Conservation (phyloP, 345 rosid species). For the Populus euphratica region DNA sequence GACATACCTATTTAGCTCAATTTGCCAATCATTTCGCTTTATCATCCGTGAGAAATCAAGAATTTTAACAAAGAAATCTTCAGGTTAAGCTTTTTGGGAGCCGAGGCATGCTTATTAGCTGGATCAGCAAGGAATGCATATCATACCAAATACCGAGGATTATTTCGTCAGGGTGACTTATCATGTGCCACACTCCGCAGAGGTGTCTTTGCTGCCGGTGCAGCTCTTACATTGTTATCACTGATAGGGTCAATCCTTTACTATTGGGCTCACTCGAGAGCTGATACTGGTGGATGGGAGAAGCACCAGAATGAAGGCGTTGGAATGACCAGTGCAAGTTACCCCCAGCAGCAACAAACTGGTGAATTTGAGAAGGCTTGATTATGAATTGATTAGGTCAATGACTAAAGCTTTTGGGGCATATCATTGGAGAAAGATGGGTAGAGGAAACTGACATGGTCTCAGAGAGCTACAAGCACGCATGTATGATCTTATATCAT, state of each 20-base stretch:
- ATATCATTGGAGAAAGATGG: conserved; percentile 5
- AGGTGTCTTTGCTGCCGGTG: conserved; percentile 92
- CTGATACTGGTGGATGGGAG: conserved; percentile 96
- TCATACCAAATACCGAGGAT: conserved; percentile 74
- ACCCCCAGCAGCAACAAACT: conserved; percentile 41
- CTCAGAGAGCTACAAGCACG: background rate
- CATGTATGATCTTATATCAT: background rate
- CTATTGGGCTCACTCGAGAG: conserved; percentile 80
- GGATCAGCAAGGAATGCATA: conserved; percentile 85
- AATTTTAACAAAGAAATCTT: conserved; percentile 6
- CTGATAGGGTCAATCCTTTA: conserved; percentile 57
- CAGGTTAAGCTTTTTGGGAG: conserved; percentile 89
- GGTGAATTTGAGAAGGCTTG: conserved; percentile 52
- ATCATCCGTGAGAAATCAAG: background rate
- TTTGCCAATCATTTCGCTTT: background rate
- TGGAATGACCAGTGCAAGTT: conserved; percentile 46
- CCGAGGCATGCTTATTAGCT: conserved; percentile 88
- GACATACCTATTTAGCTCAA: background rate
- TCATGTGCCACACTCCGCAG: conserved; percentile 84
- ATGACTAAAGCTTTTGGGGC: conserved; percentile 7
- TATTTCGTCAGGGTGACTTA: conserved; percentile 37
- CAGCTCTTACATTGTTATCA: conserved; percentile 78
- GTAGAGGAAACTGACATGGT: conserved; percentile 2
- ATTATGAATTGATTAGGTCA: conserved; percentile 3
- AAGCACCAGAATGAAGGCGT: conserved; percentile 81